These are phyloP conservation scores for Linaria vulgaris DNA, from an alignment of 257 asterid species.

Conservation along the genomic window DNA sequence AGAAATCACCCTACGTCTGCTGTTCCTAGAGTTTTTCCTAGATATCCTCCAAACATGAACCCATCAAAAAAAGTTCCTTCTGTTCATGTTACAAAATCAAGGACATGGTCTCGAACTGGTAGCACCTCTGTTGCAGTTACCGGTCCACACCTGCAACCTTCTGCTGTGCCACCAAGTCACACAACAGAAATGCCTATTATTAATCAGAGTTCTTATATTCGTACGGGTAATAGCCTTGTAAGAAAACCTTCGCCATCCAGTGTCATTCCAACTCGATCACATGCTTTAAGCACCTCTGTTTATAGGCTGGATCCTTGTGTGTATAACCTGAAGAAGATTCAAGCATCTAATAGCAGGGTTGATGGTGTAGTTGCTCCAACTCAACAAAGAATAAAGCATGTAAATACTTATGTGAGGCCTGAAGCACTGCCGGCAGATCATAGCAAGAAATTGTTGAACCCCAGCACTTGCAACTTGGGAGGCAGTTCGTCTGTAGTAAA, in stretches of 20 bases:
- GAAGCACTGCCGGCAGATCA: conserved; percentile 32
- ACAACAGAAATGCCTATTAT: conserved; percentile 32
- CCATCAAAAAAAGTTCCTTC: conserved; percentile 38
- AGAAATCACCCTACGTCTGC: conserved; percentile 41
- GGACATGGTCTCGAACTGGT: conserved; percentile 79
- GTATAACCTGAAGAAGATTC: conserved; percentile 36
- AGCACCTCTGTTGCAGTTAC: conserved; percentile 34
- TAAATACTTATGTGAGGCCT: conserved; percentile 38
- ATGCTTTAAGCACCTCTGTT: conserved; percentile 42
- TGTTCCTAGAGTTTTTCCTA: conserved; percentile 39
- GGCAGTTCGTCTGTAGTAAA: conserved; percentile 34
- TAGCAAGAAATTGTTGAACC: conserved; percentile 32
- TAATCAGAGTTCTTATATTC: conserved; percentile 53
- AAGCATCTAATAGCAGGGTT: conserved; percentile 33
- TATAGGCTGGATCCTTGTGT: conserved; percentile 33
- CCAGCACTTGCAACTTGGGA: conserved; percentile 27
- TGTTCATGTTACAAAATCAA: conserved; percentile 52
- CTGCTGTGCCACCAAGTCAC: conserved; percentile 37
- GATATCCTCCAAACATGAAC: conserved; percentile 33
- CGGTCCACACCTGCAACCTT: conserved; percentile 37
- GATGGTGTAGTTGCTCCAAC: conserved; percentile 30
- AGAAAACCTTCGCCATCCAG: conserved; percentile 56
- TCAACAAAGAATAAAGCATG: conserved; percentile 29
- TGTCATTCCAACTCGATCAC: conserved; percentile 37
- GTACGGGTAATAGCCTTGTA: conserved; percentile 85